These are phyloP conservation scores for Clarireedia hainanense DNA, from an alignment of 2,329 filamentous ascomycete genomes.

Conservation along the genomic window DNA sequence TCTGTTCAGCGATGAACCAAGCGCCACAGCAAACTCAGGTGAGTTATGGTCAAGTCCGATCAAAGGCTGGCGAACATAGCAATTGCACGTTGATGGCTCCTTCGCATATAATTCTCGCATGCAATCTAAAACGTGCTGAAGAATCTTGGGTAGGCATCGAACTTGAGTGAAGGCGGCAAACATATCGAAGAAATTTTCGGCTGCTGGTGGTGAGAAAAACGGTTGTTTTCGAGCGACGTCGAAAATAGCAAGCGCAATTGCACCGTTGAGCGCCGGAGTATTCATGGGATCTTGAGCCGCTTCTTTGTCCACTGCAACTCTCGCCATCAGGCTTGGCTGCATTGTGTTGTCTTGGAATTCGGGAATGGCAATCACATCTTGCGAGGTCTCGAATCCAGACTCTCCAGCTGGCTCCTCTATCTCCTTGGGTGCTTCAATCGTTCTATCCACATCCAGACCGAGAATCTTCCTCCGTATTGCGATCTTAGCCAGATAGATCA, in stretches of 20 bases:
- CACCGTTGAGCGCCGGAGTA: constrained; percentile 83
- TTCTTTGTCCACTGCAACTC: constrained; percentile 46
- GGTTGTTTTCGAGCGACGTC: constrained; percentile 76
- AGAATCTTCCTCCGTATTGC: constrained; percentile 63
- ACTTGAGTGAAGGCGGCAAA: constrained; percentile 63
- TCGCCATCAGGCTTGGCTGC: constrained; percentile 39
- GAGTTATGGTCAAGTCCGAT: constrained; percentile 56
- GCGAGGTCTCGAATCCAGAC: constrained; percentile 28
- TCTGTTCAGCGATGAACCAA: constrained; percentile 56
- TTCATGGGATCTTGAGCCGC: constrained; percentile 32
- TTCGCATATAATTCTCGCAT: constrained; percentile 54
- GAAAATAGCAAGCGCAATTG: constrained; percentile 87
- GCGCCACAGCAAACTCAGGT: constrained; percentile 62
- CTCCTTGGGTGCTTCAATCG: constrained; percentile 35
- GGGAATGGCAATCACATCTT: constrained; percentile 51
- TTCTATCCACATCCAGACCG: constrained; percentile 47
- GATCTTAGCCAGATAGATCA: constrained; percentile 83
- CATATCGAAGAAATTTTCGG: constrained; percentile 72
- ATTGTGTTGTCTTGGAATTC: constrained; percentile 34
- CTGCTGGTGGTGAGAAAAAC: constrained; percentile 57
- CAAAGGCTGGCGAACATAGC: constrained; percentile 63
- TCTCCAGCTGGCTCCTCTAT: constrained; percentile 39
- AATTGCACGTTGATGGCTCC: constrained; percentile 57
- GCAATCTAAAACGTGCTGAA: constrained; percentile 63
- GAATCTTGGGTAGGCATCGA: constrained; percentile 55